Conservation (phyloP, 2,329 filamentous ascomycete genomes). For the Blumeriella jaapii region DNA sequence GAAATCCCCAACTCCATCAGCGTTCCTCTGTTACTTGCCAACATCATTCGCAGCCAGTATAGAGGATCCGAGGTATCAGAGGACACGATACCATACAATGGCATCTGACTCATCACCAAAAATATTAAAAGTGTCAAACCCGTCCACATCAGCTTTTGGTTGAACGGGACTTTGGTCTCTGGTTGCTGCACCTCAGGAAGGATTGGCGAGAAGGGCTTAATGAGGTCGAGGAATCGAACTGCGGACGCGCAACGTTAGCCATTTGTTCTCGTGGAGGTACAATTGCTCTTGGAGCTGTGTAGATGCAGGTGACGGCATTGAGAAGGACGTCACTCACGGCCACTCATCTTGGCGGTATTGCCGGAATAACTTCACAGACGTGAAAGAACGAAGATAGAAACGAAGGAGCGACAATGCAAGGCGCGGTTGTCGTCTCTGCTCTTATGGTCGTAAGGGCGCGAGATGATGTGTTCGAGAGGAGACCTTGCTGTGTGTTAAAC, state of each 20-base stretch:
- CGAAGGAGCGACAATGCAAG: slow-evolving; percentile 22
- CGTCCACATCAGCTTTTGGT: slow-evolving; percentile 96
- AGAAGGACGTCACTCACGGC: slow-evolving; percentile 27
- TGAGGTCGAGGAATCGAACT: slow-evolving; percentile 99
- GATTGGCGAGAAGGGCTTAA: slow-evolving; percentile 99
- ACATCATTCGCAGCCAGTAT: slow-evolving; percentile 99
- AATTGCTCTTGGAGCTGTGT: slow-evolving; percentile 12
- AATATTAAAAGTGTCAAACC: slow-evolving; percentile 94
- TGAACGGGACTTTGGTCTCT: slow-evolving; percentile 97
- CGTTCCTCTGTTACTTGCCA: slow-evolving; percentile 96
- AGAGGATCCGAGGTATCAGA: slow-evolving; percentile 96
- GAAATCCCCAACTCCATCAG: slow-evolving; percentile 96
- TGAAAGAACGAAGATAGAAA: slow-evolving; percentile 24
- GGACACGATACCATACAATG: slow-evolving; percentile 96
- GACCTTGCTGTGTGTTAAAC: slow-evolving; percentile 11
- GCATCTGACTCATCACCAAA: slow-evolving; percentile 99
- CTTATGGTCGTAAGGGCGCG: slow-evolving; percentile 18
- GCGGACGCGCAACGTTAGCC: slow-evolving; percentile 19
- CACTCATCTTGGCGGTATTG: slow-evolving; percentile 32
- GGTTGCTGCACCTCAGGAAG: slow-evolving; percentile 98
- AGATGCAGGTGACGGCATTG: slow-evolving; percentile 6
- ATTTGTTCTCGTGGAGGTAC: slow-evolving; percentile 9
- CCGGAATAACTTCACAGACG: slow-evolving; percentile 28
- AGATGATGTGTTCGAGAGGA: slow-evolving; percentile 23
- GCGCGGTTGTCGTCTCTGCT: slow-evolving; percentile 21